phyloP scores from a whole-genome alignment of 2,329 filamentous ascomycete species.

The Stemphylium lycopersici region DNA sequence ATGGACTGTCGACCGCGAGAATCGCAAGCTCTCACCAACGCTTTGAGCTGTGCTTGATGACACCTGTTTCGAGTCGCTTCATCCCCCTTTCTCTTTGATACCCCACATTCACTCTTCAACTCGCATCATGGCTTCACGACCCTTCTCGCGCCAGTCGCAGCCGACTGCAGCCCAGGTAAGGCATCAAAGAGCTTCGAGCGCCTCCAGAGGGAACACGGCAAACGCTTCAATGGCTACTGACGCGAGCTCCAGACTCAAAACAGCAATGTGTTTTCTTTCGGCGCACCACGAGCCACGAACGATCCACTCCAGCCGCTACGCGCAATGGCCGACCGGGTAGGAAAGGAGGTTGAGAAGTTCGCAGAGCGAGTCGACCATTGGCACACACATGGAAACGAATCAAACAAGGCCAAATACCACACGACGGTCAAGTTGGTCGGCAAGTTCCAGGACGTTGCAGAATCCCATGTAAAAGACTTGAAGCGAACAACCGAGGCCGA shows the following conservation, averaged over 20 bases:
- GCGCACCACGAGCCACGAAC: slow-evolving; percentile 22
- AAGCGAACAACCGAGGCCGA: slow-evolving; percentile 52
- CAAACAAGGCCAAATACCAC: slow-evolving; percentile 60
- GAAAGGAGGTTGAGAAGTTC: slow-evolving; percentile 85
- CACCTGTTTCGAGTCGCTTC: not conserved
- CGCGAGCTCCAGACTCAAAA: slow-evolving; percentile 15
- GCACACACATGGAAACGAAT: slow-evolving; percentile 40
- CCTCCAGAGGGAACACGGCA: not conserved
- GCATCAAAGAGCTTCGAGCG: slow-evolving; percentile 8
- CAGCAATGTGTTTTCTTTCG: slow-evolving; percentile 18
- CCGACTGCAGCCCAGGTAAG: slow-evolving; percentile 32
- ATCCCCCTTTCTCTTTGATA: not conserved
- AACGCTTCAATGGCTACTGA: not conserved
- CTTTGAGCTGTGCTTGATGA: slow-evolving; percentile 2
- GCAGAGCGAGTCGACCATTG: slow-evolving; percentile 82
- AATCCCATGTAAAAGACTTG: slow-evolving; percentile 56
- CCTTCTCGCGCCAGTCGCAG: slow-evolving; percentile 37
- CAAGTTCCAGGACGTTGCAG: slow-evolving; percentile 58
- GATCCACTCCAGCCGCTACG: slow-evolving; percentile 65
- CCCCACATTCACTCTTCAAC: not conserved
- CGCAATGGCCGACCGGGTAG: slow-evolving; percentile 70
- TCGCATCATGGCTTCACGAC: slow-evolving; percentile 32
- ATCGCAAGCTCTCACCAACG: slow-evolving; percentile 2
- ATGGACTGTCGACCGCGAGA: slow-evolving; percentile 13
- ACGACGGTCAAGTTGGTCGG: slow-evolving; percentile 46